Percentiles rank a stretch among this genome's conserved stretches.
These are phyloP conservation scores for Lithocarpus polystachyus DNA, from an alignment of 306 rosid species.

Conservation along the genomic window DNA sequence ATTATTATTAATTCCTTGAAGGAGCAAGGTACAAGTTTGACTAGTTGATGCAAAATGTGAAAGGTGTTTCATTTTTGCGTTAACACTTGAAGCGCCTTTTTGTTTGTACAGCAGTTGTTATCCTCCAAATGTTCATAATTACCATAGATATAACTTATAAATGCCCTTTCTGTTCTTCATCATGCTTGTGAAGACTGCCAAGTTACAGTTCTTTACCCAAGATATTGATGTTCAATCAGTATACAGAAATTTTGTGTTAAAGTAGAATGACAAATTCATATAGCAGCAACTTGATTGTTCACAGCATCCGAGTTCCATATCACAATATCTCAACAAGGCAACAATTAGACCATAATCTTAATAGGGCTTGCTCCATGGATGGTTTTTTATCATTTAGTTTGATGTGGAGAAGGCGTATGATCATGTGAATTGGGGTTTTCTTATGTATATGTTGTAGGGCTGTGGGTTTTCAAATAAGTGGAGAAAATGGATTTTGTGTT, in stretches of 20 bases:
- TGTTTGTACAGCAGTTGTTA: not conserved
- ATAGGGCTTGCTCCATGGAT: not conserved
- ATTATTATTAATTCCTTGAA: no score
- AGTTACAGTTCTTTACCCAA: not conserved
- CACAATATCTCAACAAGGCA: not conserved
- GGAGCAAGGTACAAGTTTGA: not conserved
- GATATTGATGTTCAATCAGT: not conserved
- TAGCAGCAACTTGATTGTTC: not conserved
- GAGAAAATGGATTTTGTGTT: no score
- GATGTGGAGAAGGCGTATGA: no score
- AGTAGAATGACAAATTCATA: not conserved
- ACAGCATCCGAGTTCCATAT: not conserved
- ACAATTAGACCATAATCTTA: not conserved
- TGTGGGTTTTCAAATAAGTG: no score
- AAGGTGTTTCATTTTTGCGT: not conserved
- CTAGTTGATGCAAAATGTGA: not conserved
- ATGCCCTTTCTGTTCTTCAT: not conserved
- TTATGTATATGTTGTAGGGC: no score
- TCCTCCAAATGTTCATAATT: not conserved
- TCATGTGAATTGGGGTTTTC: no score
- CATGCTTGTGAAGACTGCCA: not conserved
- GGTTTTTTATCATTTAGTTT: not conserved
- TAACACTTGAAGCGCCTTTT: not conserved
- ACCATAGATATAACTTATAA: not conserved
- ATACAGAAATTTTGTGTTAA: not conserved